Base-by-base conservation (phyloP, 2,329 filamentous ascomycete species). In the Diatrype stigma region DNA sequence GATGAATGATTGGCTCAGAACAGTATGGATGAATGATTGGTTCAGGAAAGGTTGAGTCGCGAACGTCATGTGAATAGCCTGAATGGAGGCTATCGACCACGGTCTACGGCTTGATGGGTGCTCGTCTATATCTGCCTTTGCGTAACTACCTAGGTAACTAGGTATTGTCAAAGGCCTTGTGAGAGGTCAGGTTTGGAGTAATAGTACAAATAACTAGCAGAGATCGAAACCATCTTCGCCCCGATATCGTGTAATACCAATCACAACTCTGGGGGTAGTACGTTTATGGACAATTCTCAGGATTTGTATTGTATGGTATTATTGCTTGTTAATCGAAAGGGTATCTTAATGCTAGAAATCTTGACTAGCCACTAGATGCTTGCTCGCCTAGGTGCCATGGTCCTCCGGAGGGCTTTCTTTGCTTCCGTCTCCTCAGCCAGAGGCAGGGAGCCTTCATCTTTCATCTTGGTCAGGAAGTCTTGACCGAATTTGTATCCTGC, bases 401-500 rank as follows among this genome's bases (percentile, higher is more conserved):
- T 93, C 61, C 89, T 79, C 60, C 87, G 78, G 62, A 93, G 70
- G 26, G 85, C 86, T 69, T 85, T 87, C 76, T 90, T 90, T 57
- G 87, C 86, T 63, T 88, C 87, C 19, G 83, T 86, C 73, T 89
- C 86, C 63, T 87, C 85, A 46, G 81, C 78, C 44, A 88, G 62
- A 22, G 82, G 82, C 59, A 99, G 71, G 37, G 87, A 79, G 0
- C 93, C 93, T 61, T 95, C 80, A 37, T 89, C 88, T 64, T 85
- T 85, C 67, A 97, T 73, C 60, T 85, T 80, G 48, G 83, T 82
- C 57, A 99, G 70, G 66, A 87, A 96, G 49, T 90, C 83, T 67
- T 87, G 86, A 4, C 91, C 94, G 64, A 86, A 99, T 49, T 81
- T 79, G 70, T 96, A 96, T 1, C 94, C 95, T 11, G 96, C 80